Evolutionary conservation across 495 filamentous ascomycete genomes (phyloP), one percentile per base, ranked within the genome.

Genomic region (Clavariopsis aquatica): DNA sequence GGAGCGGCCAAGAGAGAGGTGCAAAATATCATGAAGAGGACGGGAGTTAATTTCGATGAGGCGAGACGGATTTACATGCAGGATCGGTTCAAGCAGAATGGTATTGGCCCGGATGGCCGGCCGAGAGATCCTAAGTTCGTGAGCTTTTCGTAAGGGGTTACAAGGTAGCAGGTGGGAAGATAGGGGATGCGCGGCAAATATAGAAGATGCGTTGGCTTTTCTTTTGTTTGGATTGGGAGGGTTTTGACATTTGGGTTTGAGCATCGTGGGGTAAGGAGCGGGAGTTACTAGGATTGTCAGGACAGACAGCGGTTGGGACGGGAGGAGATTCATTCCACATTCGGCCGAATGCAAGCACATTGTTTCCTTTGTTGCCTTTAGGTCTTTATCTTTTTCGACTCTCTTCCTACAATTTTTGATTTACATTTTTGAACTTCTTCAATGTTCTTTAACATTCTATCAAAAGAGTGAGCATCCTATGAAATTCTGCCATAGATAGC

Each of bases 51-150:
- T 56, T 98, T 98, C 73, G 94, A 98, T 78, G 92, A 98, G 79
- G 94, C 94, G 26, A 82, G 94, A 62, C 79, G 89, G 52, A 82
- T 93, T 22, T 93, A 88, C 70, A 93, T 89, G 70, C 87, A 96
- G 79, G 84, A 90, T 64, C 80, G 87, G 64, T 94, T 98, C 71
- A 83, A 82, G 68, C 90, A 86, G 72, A 91, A 96, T 70, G 88
- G 89, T 57, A 97, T 98, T 71, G 92, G 86, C 12, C 80, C 87
- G 17, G 95, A 98, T 75, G 94, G 95, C 34, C 77, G 85, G 71
- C 94, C 94, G 53, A 85, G 86, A 74, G 94, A 97, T 82, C 91
- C 92, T 60, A 96, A 96, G 80, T 95, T 96, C 73, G 91, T 96
- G 12, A 93, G 89, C 58, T 96, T 96, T 76, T 94, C 90, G 26